These are phyloP conservation scores for Candida pseudocylindracea DNA, from an alignment of 1,139 yeast genomes.

Conservation along the genomic window DNA sequence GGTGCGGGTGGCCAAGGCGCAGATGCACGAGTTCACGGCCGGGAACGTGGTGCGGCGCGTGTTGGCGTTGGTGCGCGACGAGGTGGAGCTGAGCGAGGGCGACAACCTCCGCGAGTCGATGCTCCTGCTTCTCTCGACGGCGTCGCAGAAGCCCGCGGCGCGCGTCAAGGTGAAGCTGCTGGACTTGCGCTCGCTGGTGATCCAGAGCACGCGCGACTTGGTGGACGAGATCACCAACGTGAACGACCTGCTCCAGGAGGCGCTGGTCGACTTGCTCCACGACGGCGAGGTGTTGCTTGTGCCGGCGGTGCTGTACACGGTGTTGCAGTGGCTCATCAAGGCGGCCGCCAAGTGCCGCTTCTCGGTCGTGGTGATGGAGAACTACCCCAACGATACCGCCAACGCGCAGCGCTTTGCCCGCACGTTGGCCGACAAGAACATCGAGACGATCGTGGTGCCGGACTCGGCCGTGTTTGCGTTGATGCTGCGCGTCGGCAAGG, in stretches of 20 bases:
- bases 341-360: slow-evolving; percentile 83
- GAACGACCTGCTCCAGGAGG: slow-evolving; percentile 75
- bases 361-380: slow-evolving; percentile 82
- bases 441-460: slow-evolving; percentile 80
- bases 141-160: slow-evolving; percentile 6
- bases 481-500: slow-evolving; percentile 96
- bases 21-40: slow-evolving; percentile 62
- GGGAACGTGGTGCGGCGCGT: slow-evolving; percentile 89
- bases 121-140: slow-evolving; percentile 66
- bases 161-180: slow-evolving; percentile 21
- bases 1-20: slow-evolving; percentile 30
- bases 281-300: slow-evolving; percentile 82
- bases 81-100: slow-evolving; percentile 31
- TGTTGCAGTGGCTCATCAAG: slow-evolving; percentile 62
- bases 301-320: slow-evolving; percentile 85
- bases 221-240: slow-evolving; percentile 81
- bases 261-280: slow-evolving; percentile 85
- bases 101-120: slow-evolving; percentile 46
- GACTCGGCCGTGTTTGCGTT: slow-evolving; percentile 87
- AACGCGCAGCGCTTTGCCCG: slow-evolving; percentile 65
- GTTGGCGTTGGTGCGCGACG: slow-evolving; percentile 73
- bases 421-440: slow-evolving; percentile 61
- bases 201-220: slow-evolving; percentile 84
- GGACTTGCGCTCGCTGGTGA: slow-evolving; percentile 71
- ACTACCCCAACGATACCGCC: slow-evolving; percentile 67